A percentile compares a stretch with the other conserved stretches of the same genome.
These are phyloP conservation scores for Lachnellula hyalina DNA, from an alignment of 2,329 filamentous ascomycete genomes.

Conservation along the genomic window DNA sequence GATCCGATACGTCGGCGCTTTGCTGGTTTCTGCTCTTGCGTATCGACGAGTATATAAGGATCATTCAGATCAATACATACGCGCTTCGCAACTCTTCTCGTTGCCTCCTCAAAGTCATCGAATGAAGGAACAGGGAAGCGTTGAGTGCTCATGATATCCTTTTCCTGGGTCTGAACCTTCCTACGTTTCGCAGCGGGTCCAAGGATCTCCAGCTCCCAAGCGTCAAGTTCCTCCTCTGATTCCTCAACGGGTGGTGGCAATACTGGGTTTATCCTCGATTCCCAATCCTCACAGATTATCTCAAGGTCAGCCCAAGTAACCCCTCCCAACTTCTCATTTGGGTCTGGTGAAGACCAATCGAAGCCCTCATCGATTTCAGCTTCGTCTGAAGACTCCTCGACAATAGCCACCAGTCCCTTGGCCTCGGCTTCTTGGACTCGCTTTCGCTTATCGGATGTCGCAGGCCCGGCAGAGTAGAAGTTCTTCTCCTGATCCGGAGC, in stretches of 20 bases:
- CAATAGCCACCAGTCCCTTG: slow-evolving; percentile 41
- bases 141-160: slow-evolving; percentile 53
- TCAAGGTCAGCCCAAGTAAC: slow-evolving; percentile 76
- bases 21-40: slow-evolving; percentile 59
- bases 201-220: slow-evolving; percentile 58
- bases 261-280: slow-evolving; percentile 49
- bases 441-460: slow-evolving; percentile 47
- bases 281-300: slow-evolving; percentile 84
- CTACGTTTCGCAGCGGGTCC: slow-evolving; percentile 57
- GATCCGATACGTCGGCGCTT: slow-evolving; percentile 47
- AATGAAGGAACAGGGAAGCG: slow-evolving; percentile 64
- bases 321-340: slow-evolving; percentile 63
- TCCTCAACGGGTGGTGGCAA: slow-evolving; percentile 13
- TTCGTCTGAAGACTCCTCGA: slow-evolving; percentile 37
- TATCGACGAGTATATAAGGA: slow-evolving; percentile 77
- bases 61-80: slow-evolving; percentile 85
- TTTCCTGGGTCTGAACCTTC: slow-evolving; percentile 50
- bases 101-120: slow-evolving; percentile 73
- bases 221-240: slow-evolving; percentile 41
- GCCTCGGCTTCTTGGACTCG: slow-evolving; percentile 48
- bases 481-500: slow-evolving; percentile 79
- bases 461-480: slow-evolving; percentile 69
- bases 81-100: slow-evolving; percentile 67
- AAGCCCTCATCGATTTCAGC: slow-evolving; percentile 43
- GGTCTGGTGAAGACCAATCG: slow-evolving; percentile 46